Conservation (phyloP, 1,284 basidiomycete genomes). For the Ganoderma multipileum region DNA sequence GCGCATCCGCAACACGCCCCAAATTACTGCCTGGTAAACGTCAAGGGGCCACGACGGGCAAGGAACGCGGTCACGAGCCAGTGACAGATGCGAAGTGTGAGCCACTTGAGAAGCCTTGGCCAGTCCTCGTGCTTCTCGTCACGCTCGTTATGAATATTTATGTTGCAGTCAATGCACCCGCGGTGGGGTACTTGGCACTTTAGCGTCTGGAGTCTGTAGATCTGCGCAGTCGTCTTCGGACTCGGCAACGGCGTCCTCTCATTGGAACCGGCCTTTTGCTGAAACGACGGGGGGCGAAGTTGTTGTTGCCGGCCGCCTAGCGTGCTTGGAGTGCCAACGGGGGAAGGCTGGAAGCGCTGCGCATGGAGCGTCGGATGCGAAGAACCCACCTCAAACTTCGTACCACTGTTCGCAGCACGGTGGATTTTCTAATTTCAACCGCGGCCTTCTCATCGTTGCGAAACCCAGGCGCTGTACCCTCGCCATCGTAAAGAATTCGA, state of each 20-base stretch:
- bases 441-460: slow-evolving; percentile 6
- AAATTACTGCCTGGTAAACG: neutral
- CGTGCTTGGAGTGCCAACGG: neutral
- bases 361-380: neutral
- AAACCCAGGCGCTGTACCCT: neutral
- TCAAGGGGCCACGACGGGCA: neutral
- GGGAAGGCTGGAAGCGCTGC: neutral
- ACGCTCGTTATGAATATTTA: neutral
- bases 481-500: neutral
- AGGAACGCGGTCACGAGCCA: slow-evolving; percentile 21
- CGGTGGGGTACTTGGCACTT: neutral
- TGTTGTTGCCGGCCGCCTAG: neutral
- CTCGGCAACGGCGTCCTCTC: neutral
- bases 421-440: slow-evolving; percentile 1
- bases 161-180: neutral
- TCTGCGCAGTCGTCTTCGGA: neutral
- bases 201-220: neutral
- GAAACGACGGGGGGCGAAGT: neutral
- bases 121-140: neutral
- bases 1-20: neutral
- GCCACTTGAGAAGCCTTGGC: neutral
- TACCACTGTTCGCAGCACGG: neutral
- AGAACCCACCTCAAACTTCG: slow-evolving; percentile 1
- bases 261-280: neutral
- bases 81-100: slow-evolving; percentile 19